Evolutionary conservation across 2,329 filamentous ascomycete species (phyloP).

Genomic region (Emmonsiellopsis sp.): DNA sequence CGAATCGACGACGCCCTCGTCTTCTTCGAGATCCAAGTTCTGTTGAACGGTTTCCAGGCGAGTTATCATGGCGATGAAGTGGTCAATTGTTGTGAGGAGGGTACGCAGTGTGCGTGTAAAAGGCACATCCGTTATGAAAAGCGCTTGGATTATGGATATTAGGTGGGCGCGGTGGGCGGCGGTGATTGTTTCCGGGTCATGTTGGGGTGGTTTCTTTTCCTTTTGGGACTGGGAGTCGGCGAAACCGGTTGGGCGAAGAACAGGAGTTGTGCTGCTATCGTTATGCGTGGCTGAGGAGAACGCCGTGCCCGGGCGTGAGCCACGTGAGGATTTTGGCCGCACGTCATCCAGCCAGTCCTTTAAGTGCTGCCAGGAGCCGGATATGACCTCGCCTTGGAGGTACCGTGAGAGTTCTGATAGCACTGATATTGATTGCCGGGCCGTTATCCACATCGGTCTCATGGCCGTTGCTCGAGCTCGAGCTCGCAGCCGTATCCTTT

Average conservation of each 20-base stretch:
- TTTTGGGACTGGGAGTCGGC: conserved; percentile 9
- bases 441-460: conserved; percentile 81
- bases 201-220: conserved; percentile 30
- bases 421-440: conserved; percentile 79
- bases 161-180: conserved; percentile 72
- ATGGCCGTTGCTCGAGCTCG: conserved; percentile 56
- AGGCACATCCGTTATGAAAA: conserved; percentile 33
- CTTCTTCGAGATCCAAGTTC: conserved; percentile 68
- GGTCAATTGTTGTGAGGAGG: conserved; percentile 54
- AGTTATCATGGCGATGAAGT: conserved; percentile 65
- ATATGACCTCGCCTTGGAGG: conserved; percentile 80
- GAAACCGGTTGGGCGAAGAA: conserved; percentile 9
- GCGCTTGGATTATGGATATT: conserved; percentile 45
- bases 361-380: conserved; percentile 71
- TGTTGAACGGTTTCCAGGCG: conserved; percentile 69
- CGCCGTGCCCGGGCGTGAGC: conserved; percentile 31
- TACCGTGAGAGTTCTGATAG: conserved; percentile 80
- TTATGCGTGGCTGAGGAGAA: conserved; percentile 14
- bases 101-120: conserved; percentile 31
- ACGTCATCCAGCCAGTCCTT: conserved; percentile 58
- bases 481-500: conserved; percentile 55
- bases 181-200: conserved; percentile 78
- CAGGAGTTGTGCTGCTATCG: background rate
- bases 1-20: conserved; percentile 71
- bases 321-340: conserved; percentile 14